Evolutionary conservation across 768 basidiomycete species (phyloP), one percentile per base, ranked within the genome.

Genomic region (Phanerodontia chrysosporium): DNA sequence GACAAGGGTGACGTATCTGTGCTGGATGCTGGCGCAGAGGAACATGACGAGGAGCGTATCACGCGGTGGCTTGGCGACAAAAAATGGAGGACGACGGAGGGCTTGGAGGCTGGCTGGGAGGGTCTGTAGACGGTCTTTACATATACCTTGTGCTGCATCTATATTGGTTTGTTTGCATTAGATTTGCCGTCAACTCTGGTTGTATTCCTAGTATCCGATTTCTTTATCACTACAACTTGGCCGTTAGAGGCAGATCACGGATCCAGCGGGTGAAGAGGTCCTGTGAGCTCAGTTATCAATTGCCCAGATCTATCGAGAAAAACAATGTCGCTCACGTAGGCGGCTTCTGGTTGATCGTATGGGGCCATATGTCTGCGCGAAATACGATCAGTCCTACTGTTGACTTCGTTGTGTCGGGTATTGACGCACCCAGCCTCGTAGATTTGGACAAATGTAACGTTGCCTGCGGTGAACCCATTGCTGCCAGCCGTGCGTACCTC

Each of bases 311-410:
- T 59, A n/a, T 28, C 28, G 30, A 7, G n/a, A n/a, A n/a, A n/a
- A n/a, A 48, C 1, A 29, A 69, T 51, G 2, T 22, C 22, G 32
- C 85, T 51, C 66, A 88, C 92, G 69, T 93, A 74, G 46, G 93
- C 84, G 42, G 86, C 94, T 66, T 91, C 89, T 1, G 94, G 89
- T 68, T 95, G 92, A 72, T 98, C 92, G 67, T 80, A 86, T 4
- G 94, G 93, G 8, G 92, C 92, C 92, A 94, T 90, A 69, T 93
- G 91, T 35, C 90, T 91, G 65, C 22, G 2, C 22, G 2, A 6
- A 59, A 61, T 62, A 46, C 56, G 49, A 42, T 57, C 51, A n/a
- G 28, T 57, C 55, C 58, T 13, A 35, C 53, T 39, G 54, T n/a
- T 35, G 29, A 45, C 35, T 44, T 39, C 64, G 6, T 6, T 16